These are phyloP conservation scores for Marasmius fiardii DNA, from an alignment of 1,284 basidiomycete genomes.

Conservation along the genomic window DNA sequence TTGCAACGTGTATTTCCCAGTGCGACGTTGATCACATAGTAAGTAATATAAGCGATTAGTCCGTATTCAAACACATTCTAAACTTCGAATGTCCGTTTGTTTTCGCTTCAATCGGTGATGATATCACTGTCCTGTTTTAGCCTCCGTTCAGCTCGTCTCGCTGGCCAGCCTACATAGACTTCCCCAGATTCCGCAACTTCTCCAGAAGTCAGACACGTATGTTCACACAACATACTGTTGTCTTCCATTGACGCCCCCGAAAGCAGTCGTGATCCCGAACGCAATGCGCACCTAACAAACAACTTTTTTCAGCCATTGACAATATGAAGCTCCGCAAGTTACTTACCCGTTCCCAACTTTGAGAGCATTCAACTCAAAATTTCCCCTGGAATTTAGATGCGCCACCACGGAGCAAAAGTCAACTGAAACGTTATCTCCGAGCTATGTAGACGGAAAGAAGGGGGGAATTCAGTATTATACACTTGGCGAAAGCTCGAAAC, in stretches of 20 bases:
- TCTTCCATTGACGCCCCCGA: conserved; percentile 49
- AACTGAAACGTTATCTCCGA: conserved; percentile 37
- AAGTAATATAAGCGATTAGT: no score
- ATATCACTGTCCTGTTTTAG: no score
- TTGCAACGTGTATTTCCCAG: no score
- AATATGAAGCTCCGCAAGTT: not conserved
- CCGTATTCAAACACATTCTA: no score
- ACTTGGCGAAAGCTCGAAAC: not conserved
- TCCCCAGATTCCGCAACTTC: conserved; percentile 40
- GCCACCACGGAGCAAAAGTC: conserved; percentile 45
- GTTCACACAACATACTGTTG: conserved; percentile 43
- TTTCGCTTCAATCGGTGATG: no score
- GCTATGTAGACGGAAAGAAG: conserved; percentile 21
- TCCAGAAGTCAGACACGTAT: conserved; percentile 43
- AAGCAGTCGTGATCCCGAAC: conserved; percentile 44
- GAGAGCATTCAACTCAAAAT: conserved; percentile 38
- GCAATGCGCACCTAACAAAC: conserved; percentile 9
- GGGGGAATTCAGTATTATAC: no score
- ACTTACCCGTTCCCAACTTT: conserved; percentile 36
- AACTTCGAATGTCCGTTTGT: no score
- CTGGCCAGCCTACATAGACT: conserved; percentile 44
- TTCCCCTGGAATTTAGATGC: conserved; percentile 43
- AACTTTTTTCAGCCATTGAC: conserved; percentile 1
- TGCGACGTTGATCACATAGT: no score
- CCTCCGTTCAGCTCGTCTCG: conserved; percentile 16